Evolutionary conservation across 2,329 filamentous ascomycete genomes (phyloP).

Genomic region (Trichoderma koningiopsis): DNA sequence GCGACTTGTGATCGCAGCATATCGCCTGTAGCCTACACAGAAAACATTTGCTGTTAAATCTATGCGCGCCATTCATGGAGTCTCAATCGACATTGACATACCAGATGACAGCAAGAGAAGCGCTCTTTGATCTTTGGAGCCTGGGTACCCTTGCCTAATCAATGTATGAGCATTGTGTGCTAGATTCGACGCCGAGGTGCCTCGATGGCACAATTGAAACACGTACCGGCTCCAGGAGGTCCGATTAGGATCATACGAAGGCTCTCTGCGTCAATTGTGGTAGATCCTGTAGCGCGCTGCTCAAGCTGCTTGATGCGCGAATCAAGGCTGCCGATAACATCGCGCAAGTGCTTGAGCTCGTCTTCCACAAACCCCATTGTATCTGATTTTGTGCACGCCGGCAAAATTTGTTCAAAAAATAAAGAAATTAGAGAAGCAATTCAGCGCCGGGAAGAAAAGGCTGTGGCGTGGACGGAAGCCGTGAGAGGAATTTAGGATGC

Average conservation of each 20-base stretch:
- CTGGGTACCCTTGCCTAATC: conserved; percentile 95
- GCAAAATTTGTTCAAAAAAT: neutral
- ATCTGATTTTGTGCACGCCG: neutral
- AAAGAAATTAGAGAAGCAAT: conserved; percentile 3
- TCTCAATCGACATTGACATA: conserved; percentile 52
- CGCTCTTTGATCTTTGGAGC: conserved; percentile 98
- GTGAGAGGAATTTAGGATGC: conserved; percentile 11
- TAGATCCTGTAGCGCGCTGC: conserved; percentile 63
- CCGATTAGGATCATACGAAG: conserved; percentile 97
- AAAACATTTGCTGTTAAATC: conserved; percentile 13
- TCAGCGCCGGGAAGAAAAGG: neutral
- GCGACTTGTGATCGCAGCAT: conserved; percentile 98
- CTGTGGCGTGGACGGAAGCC: neutral
- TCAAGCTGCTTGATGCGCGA: conserved; percentile 85
- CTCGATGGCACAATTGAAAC: neutral
- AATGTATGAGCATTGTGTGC: conserved; percentile 26
- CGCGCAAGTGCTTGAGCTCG: conserved; percentile 81
- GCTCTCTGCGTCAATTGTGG: conserved; percentile 57
- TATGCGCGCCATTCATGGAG: neutral
- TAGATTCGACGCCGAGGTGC: neutral
- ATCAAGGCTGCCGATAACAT: conserved; percentile 82
- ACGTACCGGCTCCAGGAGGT: conserved; percentile 91
- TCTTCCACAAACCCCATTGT: conserved; percentile 86
- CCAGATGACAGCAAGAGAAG: conserved; percentile 95
- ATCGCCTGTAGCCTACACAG: conserved; percentile 84